Evolutionary conservation across 352 stramenopile species (phyloP), one percentile per base, ranked within the genome.

Genomic region (Globisporangium perplexum): DNA sequence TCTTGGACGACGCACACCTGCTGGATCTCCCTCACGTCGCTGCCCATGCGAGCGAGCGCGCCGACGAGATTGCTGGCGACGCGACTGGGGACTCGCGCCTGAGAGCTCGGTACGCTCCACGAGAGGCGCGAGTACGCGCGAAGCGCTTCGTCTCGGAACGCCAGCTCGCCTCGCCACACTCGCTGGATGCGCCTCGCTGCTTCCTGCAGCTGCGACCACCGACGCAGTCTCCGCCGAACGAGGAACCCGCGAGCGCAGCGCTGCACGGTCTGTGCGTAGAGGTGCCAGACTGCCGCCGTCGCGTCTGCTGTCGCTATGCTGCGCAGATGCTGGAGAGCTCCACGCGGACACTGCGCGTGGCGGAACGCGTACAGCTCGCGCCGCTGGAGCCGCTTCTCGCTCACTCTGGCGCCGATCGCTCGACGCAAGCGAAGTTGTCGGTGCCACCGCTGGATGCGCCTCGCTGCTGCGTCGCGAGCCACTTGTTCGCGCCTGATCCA

Each of bases 401-500:
- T 24, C 26, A 73, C 50, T 26, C 50, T 45, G 30, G 58, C 53
- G 14, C 55, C 53, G 1, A 69, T 36, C 2, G 36, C 26, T 33
- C 28, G 51, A 17, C 22, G 60, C 22, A 46, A 38, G n/a, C 43
- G 67, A 4, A 50, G 38, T 1, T 48, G 55, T n/a, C 65, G 62
- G 15, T 62, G 20, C 53, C 54, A 82, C 22, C 55, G 50, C 43
- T 89, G 75, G n/a, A 89, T 66, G 5, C 74, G 77, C 3, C 58
- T 66, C 0, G 65, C 75, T 12, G 72, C 72, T 28, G 63, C 62
- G 30, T 74, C 61, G 4, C 75, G 75, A 18, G 69, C 50, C 69
- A 82, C 65, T 59, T 89, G 77, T 54, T 89, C 78, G 12, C 78
- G 65, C 43, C 81, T 86, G 50, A 89, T 68, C 78, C 78, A 89